Conservation (phyloP, 1,284 basidiomycete species). For the Retiboletus flavoniger region DNA sequence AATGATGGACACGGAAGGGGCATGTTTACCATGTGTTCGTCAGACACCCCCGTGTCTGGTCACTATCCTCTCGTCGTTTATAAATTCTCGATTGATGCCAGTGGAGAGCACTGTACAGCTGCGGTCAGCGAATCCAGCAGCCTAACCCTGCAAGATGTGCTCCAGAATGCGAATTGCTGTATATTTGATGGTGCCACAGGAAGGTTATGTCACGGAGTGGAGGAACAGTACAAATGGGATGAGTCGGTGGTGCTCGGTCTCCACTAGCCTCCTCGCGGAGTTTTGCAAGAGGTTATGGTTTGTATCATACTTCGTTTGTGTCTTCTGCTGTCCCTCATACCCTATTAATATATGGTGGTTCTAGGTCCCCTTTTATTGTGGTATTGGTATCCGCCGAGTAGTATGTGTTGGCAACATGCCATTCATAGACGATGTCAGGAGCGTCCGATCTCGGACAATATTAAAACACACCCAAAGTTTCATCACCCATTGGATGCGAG, state of each 20-base stretch:
- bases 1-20: slow-evolving; percentile 24
- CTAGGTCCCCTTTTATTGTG: neutral
- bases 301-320: neutral
- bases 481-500: neutral
- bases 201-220: slow-evolving; percentile 19
- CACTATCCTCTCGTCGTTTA: slow-evolving; percentile 5
- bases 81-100: slow-evolving; percentile 25
- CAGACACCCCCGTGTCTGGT: neutral
- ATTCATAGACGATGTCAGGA: slow-evolving; percentile 1
- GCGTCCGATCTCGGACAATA: neutral
- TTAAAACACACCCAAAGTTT: neutral
- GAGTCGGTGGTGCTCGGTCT: slow-evolving; percentile 22
- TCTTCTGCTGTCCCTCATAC: neutral
- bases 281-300: neutral
- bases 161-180: slow-evolving; percentile 2
- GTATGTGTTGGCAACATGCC: neutral
- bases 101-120: slow-evolving; percentile 17
- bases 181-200: slow-evolving; percentile 24
- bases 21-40: slow-evolving; percentile 12
- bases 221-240: neutral
- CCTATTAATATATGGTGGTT: neutral
- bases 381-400: neutral
- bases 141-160: slow-evolving; percentile 9
- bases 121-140: slow-evolving; percentile 13
- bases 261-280: slow-evolving; percentile 1